Base-by-base conservation (phyloP, 371 early-diverging fungal genomes). In the Phascolomyces articulosus region DNA sequence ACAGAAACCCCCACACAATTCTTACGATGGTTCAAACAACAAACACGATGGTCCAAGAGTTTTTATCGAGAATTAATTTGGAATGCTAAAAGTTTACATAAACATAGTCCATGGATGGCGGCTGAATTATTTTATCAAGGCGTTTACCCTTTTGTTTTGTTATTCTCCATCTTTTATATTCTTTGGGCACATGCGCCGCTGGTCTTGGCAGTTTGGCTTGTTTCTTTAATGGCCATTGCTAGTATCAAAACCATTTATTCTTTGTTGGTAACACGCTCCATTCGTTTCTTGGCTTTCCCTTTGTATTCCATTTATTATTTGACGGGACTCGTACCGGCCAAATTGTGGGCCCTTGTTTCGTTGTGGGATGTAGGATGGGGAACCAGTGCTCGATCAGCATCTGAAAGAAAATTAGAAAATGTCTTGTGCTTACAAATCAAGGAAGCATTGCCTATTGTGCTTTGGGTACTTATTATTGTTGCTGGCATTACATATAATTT, bases 1-100 rank as follows among this genome's bases (percentile, higher is more conserved):
- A 88, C 89, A 0, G 89, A 87, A 41, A 86, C 89, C 13, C 89
- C 89, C 3, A 80, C 69, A 44, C 59, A 66, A 0, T 85, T 86
- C 62, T 67, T 89, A 48, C 78, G 86, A 16, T 89, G 87, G 87
- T 84, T 89, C 56, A 88, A 84, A 10, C 88, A 89, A 54, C 88
- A 89, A 62, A 89, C 89, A 4, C 71, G 89, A 40, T 89, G 89
- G 89, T 85, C 85, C 44, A 89, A 89, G 59, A 89, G 89, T 23
- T 89, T 89, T 56, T 89, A 86, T 49, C 84, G 89, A 21, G 89
- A 89, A 64, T 58, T 87, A 16, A 69, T 86, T 9, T 86, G 85
- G 78, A 85, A 85, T 34, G 77, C 82, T 0, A 75, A 75, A 11
- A 80, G 84, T 40, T 67, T 87, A 24, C 86, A 86, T 29, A 79